phyloP scores from a whole-genome alignment of 768 basidiomycete species.

The Chalciporus chontae region DNA sequence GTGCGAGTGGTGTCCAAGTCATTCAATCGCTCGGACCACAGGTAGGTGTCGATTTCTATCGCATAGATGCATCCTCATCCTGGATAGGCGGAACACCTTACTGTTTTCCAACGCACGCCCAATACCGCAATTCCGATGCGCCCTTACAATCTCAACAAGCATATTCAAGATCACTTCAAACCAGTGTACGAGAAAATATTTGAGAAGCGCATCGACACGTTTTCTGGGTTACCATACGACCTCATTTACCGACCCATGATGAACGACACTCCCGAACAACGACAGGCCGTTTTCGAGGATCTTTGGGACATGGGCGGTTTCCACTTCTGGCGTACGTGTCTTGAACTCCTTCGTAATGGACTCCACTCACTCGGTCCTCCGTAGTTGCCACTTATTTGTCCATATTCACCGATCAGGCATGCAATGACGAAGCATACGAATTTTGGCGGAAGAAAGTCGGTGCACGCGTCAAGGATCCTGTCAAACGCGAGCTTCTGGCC shows the following conservation, averaged over 20 bases:
- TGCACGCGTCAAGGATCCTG: slow-evolving; percentile 7
- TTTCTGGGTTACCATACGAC: slow-evolving; percentile 1
- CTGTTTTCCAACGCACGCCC: slow-evolving; percentile 11
- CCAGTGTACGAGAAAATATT: slow-evolving; percentile 6
- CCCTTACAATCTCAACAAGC: slow-evolving; percentile 3
- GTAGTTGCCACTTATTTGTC: slow-evolving; percentile 6
- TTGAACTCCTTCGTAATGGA: background rate
- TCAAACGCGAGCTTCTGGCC: slow-evolving; percentile 9
- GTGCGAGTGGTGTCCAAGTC: slow-evolving; percentile 7
- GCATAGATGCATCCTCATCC: background rate
- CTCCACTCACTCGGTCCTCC: background rate
- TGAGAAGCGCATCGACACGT: slow-evolving; percentile 1
- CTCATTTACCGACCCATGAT: slow-evolving; percentile 10
- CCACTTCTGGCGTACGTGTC: slow-evolving; percentile 6
- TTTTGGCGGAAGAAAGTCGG: slow-evolving; percentile 11
- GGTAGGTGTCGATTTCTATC: background rate
- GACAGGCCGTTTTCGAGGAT: slow-evolving; percentile 6
- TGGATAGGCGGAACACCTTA: slow-evolving; percentile 4
- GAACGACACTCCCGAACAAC: slow-evolving; percentile 3
- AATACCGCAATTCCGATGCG: slow-evolving; percentile 9
- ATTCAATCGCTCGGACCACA: slow-evolving; percentile 5
- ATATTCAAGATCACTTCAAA: slow-evolving; percentile 10
- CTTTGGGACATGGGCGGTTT: slow-evolving; percentile 5
- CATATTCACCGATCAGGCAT: background rate
- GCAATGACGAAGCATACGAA: slow-evolving; percentile 7